Base-by-base conservation (phyloP, 2,329 filamentous ascomycete genomes). In the Claviceps digitariae region DNA sequence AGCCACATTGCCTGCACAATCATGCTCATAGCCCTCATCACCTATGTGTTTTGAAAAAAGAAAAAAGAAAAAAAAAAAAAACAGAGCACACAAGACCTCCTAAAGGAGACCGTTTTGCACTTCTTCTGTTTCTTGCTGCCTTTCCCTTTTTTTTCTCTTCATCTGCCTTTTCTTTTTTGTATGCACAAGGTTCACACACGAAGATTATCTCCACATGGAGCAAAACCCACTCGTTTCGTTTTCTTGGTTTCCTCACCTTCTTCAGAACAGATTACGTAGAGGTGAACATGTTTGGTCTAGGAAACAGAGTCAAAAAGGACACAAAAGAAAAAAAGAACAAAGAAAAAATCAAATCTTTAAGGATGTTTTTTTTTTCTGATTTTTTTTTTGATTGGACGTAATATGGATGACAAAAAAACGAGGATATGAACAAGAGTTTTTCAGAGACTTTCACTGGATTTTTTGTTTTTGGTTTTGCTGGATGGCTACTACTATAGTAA, bases 21-120 rank as follows among this genome's bases (percentile, higher is more conserved):
- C 57, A 65, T 73, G 65, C 58, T 71, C 51, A 54, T 69, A 40
- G 65, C 65, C 13, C 60, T 60, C 47, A 57, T 68, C 50, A 63
- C 67, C 61, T 63, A 67, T 41, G 54, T 65, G 47, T 55, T 69
- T 52, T 72, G 27, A 63, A 62, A 48, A 31, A 31, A 31, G 40
- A 10, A 47, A 41, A 1, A 15, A 27, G 4, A 20, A n/a, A 21
- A 10, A 9, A 38, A 4, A 21, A 6, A 21, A 20, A 15, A 27
- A 17, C 38, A 8, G 23, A 8, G 20, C 17, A 41, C 40, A n/a
- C 41, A 21, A 44, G 3, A 21, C n/a, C n/a, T 2, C 40, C n/a
- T 1, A 23, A 44, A 21, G 13, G 20, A 5, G 17, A 4, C 13
- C 34, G 15, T 38, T 38, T 38, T 17, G 13, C 13, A 2, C 17